A percentile compares a stretch with the other conserved stretches of the same genome.
phyloP scores from a whole-genome alignment of 441 rosid species.

The Lepidium campestre region DNA sequence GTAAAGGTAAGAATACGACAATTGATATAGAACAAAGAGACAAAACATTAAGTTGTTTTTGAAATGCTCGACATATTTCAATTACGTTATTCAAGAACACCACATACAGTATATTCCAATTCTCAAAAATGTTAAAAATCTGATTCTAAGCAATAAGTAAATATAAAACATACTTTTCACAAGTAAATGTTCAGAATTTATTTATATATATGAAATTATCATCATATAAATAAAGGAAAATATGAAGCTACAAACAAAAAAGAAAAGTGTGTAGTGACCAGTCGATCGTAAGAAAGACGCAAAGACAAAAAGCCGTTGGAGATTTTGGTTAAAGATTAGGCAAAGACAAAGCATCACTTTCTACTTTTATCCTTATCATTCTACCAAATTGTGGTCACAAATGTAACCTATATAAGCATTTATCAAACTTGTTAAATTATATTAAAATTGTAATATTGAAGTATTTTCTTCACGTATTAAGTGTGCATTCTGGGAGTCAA shows the following conservation, averaged over 20 bases:
- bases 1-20: constrained; percentile 28
- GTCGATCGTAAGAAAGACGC: constrained; percentile 23
- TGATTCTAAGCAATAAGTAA: neutral
- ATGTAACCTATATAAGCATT: neutral
- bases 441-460: neutral
- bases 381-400: constrained; percentile 16
- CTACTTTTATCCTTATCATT: constrained; percentile 6
- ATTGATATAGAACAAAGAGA: constrained; percentile 28
- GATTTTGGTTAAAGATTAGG: neutral
- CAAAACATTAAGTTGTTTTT: constrained; percentile 20
- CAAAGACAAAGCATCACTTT: constrained; percentile 32
- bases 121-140: neutral
- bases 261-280: neutral
- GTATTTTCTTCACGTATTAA: neutral
- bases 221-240: neutral
- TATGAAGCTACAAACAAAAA: neutral
- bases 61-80: constrained; percentile 8
- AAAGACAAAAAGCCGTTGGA: constrained; percentile 20
- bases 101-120: neutral
- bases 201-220: neutral
- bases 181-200: neutral
- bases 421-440: neutral
- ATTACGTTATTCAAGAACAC: neutral
- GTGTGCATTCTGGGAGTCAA: constrained; percentile 12
- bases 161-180: neutral